phyloP scores from a whole-genome alignment of 306 rosid species.

The Pueraria montana region DNA sequence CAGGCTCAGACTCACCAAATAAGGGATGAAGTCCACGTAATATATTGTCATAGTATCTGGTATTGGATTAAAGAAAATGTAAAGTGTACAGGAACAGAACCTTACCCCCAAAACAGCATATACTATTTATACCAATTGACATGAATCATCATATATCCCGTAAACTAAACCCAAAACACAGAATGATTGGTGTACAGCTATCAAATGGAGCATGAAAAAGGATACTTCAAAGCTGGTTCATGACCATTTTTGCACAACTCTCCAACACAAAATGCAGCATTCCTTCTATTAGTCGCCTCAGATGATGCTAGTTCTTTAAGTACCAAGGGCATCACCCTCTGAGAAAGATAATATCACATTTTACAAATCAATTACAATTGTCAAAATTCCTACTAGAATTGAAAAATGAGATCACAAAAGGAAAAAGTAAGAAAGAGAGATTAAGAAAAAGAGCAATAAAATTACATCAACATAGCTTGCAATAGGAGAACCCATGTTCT shows the following conservation, averaged over 20 bases:
- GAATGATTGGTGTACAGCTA: slow-evolving; percentile 8
- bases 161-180: slow-evolving; percentile 17
- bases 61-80: slow-evolving; percentile 56
- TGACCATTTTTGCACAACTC: slow-evolving; percentile 96
- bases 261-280: slow-evolving; percentile 99
- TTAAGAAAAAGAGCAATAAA: slow-evolving; percentile 20
- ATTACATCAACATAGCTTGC: slow-evolving; percentile 84
- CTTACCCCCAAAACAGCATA: slow-evolving; percentile 37
- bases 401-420: slow-evolving; percentile 11
- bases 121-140: slow-evolving; percentile 8
- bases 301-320: slow-evolving; percentile 89
- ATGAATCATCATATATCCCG: slow-evolving; percentile 24
- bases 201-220: slow-evolving; percentile 45
- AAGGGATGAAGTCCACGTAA: slow-evolving; percentile 88
- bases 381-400: neutral
- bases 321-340: slow-evolving; percentile 91
- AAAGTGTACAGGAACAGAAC: slow-evolving; percentile 29
- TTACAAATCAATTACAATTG: slow-evolving; percentile 45
- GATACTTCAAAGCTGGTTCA: slow-evolving; percentile 88
- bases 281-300: slow-evolving; percentile 94
- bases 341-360: slow-evolving; percentile 48
- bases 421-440: neutral
- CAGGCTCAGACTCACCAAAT: slow-evolving; percentile 96
- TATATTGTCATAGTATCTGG: slow-evolving; percentile 83
- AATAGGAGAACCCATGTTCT: slow-evolving; percentile 98